Evolutionary conservation across 1,284 basidiomycete genomes (phyloP).

Genomic region (Athelia sp.): DNA sequence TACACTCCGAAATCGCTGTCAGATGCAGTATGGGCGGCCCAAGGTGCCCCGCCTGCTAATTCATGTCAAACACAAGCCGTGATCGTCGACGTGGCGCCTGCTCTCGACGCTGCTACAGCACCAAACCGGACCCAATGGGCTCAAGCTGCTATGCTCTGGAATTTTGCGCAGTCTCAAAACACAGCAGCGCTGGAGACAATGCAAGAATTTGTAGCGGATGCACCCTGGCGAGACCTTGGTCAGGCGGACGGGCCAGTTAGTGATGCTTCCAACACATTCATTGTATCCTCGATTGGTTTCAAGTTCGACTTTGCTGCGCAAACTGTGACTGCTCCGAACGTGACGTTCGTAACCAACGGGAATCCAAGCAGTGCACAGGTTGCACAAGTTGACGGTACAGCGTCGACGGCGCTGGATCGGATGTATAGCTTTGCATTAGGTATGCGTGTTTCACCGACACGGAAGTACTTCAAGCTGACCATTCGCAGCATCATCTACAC

Average conservation of each 20-base stretch:
- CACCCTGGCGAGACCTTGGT: conserved; percentile 40
- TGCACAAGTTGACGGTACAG: conserved; percentile 32
- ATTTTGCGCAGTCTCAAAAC: conserved; percentile 46
- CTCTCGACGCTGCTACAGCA: conserved; percentile 29
- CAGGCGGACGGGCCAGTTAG: conserved; percentile 35
- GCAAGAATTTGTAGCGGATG: conserved; percentile 39
- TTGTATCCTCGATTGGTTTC: conserved; percentile 42
- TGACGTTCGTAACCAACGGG: conserved; percentile 41
- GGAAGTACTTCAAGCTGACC: conserved; percentile 7
- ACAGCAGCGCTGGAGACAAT: conserved; percentile 30
- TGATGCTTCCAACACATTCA: conserved; percentile 28
- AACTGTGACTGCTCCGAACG: conserved; percentile 35
- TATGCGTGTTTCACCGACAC: conserved; percentile 24
- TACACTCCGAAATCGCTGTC: conserved; percentile 39
- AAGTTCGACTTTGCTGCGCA: conserved; percentile 56
- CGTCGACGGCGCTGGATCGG: conserved; percentile 41
- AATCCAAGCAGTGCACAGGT: conserved; percentile 43
- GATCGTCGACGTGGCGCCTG: conserved; percentile 51
- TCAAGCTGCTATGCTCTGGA: conserved; percentile 56
- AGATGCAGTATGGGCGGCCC: conserved; percentile 42
- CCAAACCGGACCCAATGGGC: conserved; percentile 54
- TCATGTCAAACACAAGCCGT: conserved; percentile 49
- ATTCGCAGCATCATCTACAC: conserved; percentile 50
- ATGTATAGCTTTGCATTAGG: conserved; percentile 58
- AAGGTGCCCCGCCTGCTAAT: conserved; percentile 33